phyloP scores from a whole-genome alignment of 2,329 filamentous ascomycete species.

The Alternaria arbusti region DNA sequence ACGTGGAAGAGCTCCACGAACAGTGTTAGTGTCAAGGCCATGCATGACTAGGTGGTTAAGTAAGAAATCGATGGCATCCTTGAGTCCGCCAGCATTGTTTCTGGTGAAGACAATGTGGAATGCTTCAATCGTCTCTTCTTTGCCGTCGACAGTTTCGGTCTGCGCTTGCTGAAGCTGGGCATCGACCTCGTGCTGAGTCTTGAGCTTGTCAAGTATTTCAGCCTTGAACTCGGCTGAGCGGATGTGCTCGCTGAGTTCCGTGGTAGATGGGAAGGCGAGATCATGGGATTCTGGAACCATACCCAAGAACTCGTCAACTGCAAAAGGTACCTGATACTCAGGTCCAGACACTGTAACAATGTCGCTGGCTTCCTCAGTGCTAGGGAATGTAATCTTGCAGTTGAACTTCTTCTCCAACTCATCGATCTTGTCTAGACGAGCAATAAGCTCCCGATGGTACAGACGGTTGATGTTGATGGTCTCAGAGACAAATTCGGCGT shows the following conservation, averaged over 20 bases:
- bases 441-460: slow-evolving; percentile 92
- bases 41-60: slow-evolving; percentile 84
- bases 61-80: slow-evolving; percentile 95
- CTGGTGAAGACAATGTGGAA: slow-evolving; percentile 75
- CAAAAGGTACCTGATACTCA: slow-evolving; percentile 97
- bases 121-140: slow-evolving; percentile 54
- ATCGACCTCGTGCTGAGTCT: slow-evolving; percentile 90
- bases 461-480: slow-evolving; percentile 92
- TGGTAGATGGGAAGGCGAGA: slow-evolving; percentile 78
- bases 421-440: slow-evolving; percentile 86
- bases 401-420: slow-evolving; percentile 99
- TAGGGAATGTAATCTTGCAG: slow-evolving; percentile 98
- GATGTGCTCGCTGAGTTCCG: slow-evolving; percentile 80
- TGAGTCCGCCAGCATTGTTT: slow-evolving; percentile 93
- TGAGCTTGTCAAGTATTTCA: slow-evolving; percentile 83
- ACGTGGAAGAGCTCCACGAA: slow-evolving; percentile 95
- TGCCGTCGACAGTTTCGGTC: slow-evolving; percentile 49
- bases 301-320: slow-evolving; percentile 92
- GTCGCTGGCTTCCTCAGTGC: slow-evolving; percentile 95
- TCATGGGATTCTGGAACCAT: slow-evolving; percentile 98
- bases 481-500: slow-evolving; percentile 96
- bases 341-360: slow-evolving; percentile 94
- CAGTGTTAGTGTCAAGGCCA: slow-evolving; percentile 80
- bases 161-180: slow-evolving; percentile 69
- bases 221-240: slow-evolving; percentile 80